A percentile compares a stretch with the other conserved stretches of the same genome.
phyloP scores from a whole-genome alignment of 495 filamentous ascomycete species.

The Aspergillus bridgeri region DNA sequence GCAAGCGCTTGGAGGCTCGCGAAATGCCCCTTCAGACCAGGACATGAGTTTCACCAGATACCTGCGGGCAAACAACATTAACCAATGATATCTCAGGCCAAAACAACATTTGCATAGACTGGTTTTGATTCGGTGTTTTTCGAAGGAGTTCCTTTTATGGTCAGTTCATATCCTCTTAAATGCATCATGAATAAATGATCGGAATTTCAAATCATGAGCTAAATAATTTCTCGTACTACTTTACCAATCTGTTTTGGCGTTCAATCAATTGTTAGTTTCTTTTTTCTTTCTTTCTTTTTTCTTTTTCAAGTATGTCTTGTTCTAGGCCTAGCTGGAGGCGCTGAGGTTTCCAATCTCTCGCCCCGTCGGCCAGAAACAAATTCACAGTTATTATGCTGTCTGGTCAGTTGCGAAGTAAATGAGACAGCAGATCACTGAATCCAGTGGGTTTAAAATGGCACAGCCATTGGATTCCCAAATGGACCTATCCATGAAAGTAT shows the following conservation, averaged over 20 bases:
- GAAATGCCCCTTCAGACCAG: slow-evolving; percentile 29
- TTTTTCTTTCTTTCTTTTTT: no score
- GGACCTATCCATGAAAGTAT: no score
- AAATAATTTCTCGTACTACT: neutral
- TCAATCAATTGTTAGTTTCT: neutral
- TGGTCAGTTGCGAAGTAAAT: no score
- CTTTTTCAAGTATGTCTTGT: neutral
- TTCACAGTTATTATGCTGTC: neutral
- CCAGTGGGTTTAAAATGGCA: no score
- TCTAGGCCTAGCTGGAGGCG: neutral
- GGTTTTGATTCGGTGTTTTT: slow-evolving; percentile 19
- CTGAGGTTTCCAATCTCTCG: neutral
- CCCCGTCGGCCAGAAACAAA: neutral
- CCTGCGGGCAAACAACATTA: slow-evolving; percentile 37
- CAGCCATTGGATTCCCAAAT: no score
- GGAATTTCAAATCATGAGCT: neutral
- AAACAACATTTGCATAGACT: slow-evolving; percentile 1
- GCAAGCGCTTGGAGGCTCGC: slow-evolving; percentile 37
- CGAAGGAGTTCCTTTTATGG: slow-evolving; percentile 5
- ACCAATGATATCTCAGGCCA: slow-evolving; percentile 17
- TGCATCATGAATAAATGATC: neutral
- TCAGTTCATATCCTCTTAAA: neutral
- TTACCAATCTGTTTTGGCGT: neutral
- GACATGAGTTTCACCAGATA: slow-evolving; percentile 51
- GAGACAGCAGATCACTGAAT: no score